Conservation (phyloP, 768 basidiomycete species). For the Tulasnella sp. region DNA sequence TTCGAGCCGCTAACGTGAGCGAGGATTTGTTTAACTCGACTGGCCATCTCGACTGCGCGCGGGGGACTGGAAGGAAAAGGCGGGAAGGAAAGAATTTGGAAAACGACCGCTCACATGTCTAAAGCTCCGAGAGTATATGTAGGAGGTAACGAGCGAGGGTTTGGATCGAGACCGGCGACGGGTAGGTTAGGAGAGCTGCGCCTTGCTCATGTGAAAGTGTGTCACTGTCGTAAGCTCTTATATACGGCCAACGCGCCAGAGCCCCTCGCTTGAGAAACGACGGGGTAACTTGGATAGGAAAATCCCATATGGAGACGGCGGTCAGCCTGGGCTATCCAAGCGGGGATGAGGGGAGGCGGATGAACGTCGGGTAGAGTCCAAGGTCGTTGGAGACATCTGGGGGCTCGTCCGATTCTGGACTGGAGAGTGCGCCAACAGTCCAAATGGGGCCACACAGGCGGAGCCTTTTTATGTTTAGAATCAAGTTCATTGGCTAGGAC, state of each 20-base stretch:
- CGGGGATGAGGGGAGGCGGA: slow-evolving; percentile 1
- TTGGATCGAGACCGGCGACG: slow-evolving; percentile 16
- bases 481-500: slow-evolving; percentile 16
- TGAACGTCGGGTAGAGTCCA: not conserved
- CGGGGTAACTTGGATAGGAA: not conserved
- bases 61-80: not conserved
- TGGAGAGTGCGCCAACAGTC: not conserved
- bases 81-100: not conserved
- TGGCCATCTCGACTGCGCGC: slow-evolving; percentile 30
- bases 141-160: not conserved
- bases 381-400: not conserved
- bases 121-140: slow-evolving; percentile 14
- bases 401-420: not conserved
- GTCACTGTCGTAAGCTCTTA: slow-evolving; percentile 4
- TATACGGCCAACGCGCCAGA: slow-evolving; percentile 4
- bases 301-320: slow-evolving; percentile 15
- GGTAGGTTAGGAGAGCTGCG: slow-evolving; percentile 8
- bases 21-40: slow-evolving; percentile 36
- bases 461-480: not conserved
- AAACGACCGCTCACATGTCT: not conserved
- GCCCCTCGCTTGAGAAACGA: slow-evolving; percentile 12
- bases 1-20: slow-evolving; percentile 31
- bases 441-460: slow-evolving; percentile 8
- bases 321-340: not conserved
- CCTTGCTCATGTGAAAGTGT: slow-evolving; percentile 17